Conservation (phyloP, 371 early-diverging fungal species). For the Nematocida minor region DNA sequence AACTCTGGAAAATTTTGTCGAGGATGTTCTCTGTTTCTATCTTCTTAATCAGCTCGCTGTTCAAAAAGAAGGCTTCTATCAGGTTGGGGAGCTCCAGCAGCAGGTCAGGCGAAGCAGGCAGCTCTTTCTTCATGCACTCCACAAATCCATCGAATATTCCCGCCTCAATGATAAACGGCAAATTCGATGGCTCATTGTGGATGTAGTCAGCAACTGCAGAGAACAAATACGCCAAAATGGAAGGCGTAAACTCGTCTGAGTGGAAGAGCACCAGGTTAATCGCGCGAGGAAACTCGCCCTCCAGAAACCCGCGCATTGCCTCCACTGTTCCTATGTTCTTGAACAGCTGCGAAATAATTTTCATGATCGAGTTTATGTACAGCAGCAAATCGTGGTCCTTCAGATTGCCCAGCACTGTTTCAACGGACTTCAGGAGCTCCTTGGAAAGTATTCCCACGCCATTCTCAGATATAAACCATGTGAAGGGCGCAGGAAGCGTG, state of each 20-base stretch:
- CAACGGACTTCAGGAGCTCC: conserved; percentile 9
- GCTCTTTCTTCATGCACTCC: conserved; percentile 11
- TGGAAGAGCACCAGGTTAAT: conserved; percentile 8
- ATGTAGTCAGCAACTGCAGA: conserved; percentile 25
- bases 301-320: conserved; percentile 33
- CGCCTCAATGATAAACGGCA: conserved; percentile 32
- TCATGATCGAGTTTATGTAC: conserved; percentile 38
- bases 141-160: conserved; percentile 42
- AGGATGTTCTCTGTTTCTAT: conserved; percentile 12
- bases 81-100: conserved; percentile 13
- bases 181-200: conserved; percentile 26
- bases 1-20: conserved; percentile 9
- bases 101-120: not conserved
- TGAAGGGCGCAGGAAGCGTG: conserved; percentile 14
- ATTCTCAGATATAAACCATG: conserved; percentile 32
- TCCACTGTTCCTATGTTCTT: conserved; percentile 31
- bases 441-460: conserved; percentile 31
- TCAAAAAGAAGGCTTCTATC: conserved; percentile 33
- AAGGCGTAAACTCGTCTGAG: conserved; percentile 22
- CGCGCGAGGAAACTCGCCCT: conserved; percentile 31
- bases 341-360: conserved; percentile 42
- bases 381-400: conserved; percentile 13
- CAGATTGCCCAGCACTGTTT: not conserved
- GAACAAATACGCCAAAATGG: conserved; percentile 24
- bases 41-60: conserved; percentile 1